Evolutionary conservation across 768 basidiomycete genomes (phyloP).

Genomic region (Termitomyces sp.): DNA sequence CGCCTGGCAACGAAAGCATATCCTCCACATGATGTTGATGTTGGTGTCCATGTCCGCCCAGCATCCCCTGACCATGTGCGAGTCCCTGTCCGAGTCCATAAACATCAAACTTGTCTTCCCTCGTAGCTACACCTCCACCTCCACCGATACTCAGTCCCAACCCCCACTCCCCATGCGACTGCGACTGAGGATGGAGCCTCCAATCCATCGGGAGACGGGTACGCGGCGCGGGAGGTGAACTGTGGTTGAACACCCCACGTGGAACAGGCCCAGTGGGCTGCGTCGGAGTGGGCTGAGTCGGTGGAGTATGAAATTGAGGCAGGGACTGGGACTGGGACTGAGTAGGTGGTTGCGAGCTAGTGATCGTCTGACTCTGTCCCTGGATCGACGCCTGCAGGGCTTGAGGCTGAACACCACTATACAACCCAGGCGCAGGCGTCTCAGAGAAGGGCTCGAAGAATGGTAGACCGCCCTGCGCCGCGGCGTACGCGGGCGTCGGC

Average conservation of each 20-base stretch:
- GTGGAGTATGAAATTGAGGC: not conserved
- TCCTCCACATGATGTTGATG: not conserved
- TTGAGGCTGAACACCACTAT: slow-evolving; percentile 2
- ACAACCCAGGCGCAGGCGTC: slow-evolving; percentile 24
- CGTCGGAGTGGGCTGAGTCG: not conserved
- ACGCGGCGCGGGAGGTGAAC: not conserved
- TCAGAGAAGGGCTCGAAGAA: slow-evolving; percentile 54
- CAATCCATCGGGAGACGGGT: slow-evolving; percentile 28
- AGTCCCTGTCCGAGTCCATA: not conserved
- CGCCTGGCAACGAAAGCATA: not conserved
- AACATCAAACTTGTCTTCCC: slow-evolving; percentile 2
- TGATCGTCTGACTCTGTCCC: not conserved
- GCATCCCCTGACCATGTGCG: not conserved
- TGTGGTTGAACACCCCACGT: not conserved
- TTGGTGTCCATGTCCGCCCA: not conserved
- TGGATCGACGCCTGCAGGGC: not conserved
- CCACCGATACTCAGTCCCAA: not conserved
- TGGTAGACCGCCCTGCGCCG: slow-evolving; percentile 22
- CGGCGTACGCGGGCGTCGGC: not conserved
- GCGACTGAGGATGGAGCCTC: slow-evolving; percentile 28
- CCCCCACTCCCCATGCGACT: slow-evolving; percentile 13
- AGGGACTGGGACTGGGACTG: not conserved
- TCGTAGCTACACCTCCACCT: slow-evolving; percentile 11
- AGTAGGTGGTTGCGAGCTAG: not conserved
- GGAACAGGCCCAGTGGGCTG: slow-evolving; percentile 9